These are phyloP conservation scores for Leccinum uliginosum DNA, from an alignment of 768 basidiomycete genomes.

Conservation along the genomic window DNA sequence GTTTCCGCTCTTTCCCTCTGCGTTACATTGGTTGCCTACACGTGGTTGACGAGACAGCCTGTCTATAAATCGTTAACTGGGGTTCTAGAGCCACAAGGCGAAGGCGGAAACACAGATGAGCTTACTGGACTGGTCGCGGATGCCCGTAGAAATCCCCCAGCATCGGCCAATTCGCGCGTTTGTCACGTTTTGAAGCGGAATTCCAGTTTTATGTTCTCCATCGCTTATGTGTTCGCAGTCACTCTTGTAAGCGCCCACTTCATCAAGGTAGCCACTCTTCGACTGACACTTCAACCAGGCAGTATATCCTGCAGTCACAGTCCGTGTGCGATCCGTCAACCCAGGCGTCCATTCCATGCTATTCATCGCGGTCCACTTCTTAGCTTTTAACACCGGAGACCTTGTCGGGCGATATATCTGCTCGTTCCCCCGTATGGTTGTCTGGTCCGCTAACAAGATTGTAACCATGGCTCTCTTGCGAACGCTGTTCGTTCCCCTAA, in stretches of 20 bases:
- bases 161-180: slow-evolving; percentile 40
- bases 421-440: slow-evolving; percentile 55
- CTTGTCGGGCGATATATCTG: slow-evolving; percentile 67
- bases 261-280: not conserved
- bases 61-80: slow-evolving; percentile 55
- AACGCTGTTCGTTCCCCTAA: slow-evolving; percentile 79
- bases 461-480: slow-evolving; percentile 61
- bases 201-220: slow-evolving; percentile 62
- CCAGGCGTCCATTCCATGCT: slow-evolving; percentile 71
- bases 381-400: slow-evolving; percentile 72
- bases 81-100: slow-evolving; percentile 37
- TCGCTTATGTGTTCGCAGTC: slow-evolving; percentile 71
- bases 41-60: slow-evolving; percentile 55
- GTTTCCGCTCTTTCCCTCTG: slow-evolving; percentile 65
- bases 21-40: slow-evolving; percentile 47
- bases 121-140: slow-evolving; percentile 35
- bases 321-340: slow-evolving; percentile 66
- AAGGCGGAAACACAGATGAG: slow-evolving; percentile 25
- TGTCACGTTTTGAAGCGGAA: slow-evolving; percentile 61
- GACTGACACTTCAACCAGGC: slow-evolving; percentile 45
- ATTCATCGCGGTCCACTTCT: slow-evolving; percentile 75
- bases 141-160: slow-evolving; percentile 17
- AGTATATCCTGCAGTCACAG: slow-evolving; percentile 84
- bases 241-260: slow-evolving; percentile 59
- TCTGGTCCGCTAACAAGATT: slow-evolving; percentile 68